phyloP scores from a whole-genome alignment of 202 grass and related monocot species.

The Musa balbisiana region DNA sequence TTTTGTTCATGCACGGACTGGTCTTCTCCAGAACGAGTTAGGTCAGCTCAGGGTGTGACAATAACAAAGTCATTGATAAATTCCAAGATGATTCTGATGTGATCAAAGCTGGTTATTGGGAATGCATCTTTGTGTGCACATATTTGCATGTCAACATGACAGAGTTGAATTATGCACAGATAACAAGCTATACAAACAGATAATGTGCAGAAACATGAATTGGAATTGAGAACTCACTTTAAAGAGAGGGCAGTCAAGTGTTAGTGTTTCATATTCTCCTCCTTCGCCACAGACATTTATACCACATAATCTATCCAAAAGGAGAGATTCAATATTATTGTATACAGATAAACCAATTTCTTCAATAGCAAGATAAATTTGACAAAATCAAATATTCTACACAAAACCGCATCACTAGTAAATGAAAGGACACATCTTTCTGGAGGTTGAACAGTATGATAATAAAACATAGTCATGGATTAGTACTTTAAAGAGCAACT shows the following conservation, averaged over 20 bases:
- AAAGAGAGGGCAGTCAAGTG: constrained; percentile 97
- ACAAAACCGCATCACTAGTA: too few relatives aligned
- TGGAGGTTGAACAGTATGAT: too few relatives aligned
- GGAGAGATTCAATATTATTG: constrained; percentile 13
- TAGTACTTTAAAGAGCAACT: too few relatives aligned
- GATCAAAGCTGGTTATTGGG: not conserved
- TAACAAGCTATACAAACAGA: not conserved
- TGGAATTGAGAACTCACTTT: constrained; percentile 44
- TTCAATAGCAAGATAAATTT: not conserved
- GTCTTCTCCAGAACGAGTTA: too few relatives aligned
- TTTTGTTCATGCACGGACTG: too few relatives aligned
- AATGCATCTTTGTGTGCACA: not conserved
- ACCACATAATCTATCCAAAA: constrained; percentile 68
- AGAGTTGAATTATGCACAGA: not conserved
- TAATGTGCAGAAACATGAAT: not conserved
- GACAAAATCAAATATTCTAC: not conserved
- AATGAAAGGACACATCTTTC: too few relatives aligned
- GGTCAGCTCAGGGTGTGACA: too few relatives aligned
- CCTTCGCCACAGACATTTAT: constrained; percentile 99
- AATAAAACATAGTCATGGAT: too few relatives aligned
- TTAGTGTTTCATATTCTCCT: constrained; percentile 98
- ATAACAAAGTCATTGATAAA: too few relatives aligned
- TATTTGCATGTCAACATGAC: not conserved
- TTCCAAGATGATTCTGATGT: not conserved
- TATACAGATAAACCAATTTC: not conserved